These are phyloP conservation scores for Citrus inodora DNA, from an alignment of 345 rosid genomes.

Conservation along the genomic window DNA sequence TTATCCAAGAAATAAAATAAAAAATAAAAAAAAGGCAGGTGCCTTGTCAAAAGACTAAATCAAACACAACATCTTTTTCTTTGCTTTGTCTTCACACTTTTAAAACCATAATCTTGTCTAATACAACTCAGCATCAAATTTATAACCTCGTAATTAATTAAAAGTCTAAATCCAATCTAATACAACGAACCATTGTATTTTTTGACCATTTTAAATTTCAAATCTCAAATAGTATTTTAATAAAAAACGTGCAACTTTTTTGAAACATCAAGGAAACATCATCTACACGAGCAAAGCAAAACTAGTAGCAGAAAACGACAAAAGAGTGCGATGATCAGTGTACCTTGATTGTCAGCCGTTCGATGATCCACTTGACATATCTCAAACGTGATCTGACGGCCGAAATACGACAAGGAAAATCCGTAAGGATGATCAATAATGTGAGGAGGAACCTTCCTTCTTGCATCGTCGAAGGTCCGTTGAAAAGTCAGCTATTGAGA, in stretches of 20 bases:
- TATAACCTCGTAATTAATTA: not conserved
- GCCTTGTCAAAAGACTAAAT: conserved; percentile 14
- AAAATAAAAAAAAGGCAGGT: not conserved
- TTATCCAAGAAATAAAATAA: no score
- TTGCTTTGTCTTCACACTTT: not conserved
- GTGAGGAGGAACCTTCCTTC: conserved; percentile 13
- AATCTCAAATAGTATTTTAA: not conserved
- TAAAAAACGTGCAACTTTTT: not conserved
- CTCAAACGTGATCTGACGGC: conserved; percentile 9
- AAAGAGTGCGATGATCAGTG: not conserved
- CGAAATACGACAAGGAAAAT: not conserved
- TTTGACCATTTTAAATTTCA: no score
- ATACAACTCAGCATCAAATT: not conserved
- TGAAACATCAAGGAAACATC: conserved; percentile 10
- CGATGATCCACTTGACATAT: not conserved
- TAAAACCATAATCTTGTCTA: not conserved
- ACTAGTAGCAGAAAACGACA: not conserved
- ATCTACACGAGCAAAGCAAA: not conserved
- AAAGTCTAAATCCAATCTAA: not conserved
- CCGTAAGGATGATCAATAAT: not conserved
- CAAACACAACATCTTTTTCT: not conserved
- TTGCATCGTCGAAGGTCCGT: conserved; percentile 17
- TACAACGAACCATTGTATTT: not conserved
- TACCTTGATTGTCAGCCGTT: conserved; percentile 2
- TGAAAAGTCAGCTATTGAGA: conserved; percentile 17